These are phyloP conservation scores for Dentipellis fragilis DNA, from an alignment of 768 basidiomycete genomes.

Conservation along the genomic window DNA sequence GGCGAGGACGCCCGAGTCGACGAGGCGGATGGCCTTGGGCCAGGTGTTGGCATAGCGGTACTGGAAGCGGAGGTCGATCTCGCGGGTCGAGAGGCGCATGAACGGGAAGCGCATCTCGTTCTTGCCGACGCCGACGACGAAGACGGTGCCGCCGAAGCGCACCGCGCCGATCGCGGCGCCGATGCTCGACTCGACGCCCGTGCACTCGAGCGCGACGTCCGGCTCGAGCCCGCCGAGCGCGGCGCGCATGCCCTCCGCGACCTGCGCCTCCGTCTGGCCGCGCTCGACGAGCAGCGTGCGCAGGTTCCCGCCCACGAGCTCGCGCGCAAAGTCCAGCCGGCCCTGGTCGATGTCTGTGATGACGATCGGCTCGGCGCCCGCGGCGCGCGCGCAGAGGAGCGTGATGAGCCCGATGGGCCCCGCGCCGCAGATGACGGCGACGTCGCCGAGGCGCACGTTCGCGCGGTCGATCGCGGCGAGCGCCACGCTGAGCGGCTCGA, in stretches of 20 bases:
- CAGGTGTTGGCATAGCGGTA: slow-evolving; percentile 69
- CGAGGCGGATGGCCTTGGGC: slow-evolving; percentile 74
- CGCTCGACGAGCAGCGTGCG: slow-evolving; percentile 45
- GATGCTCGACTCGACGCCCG: slow-evolving; percentile 53
- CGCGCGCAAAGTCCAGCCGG: slow-evolving; percentile 58
- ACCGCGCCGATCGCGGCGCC: slow-evolving; percentile 38
- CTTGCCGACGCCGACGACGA: slow-evolving; percentile 62
- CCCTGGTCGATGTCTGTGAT: slow-evolving; percentile 61
- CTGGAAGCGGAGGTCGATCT: slow-evolving; percentile 60
- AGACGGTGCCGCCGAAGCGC: slow-evolving; percentile 57
- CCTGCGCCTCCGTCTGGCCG: slow-evolving; percentile 34
- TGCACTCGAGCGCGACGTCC: slow-evolving; percentile 48
- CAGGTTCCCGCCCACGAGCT: slow-evolving; percentile 31
- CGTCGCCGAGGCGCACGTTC: slow-evolving; percentile 54
- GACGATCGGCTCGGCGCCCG: slow-evolving; percentile 60
- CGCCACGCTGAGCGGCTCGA: slow-evolving; percentile 59
- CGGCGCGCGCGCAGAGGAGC: slow-evolving; percentile 53
- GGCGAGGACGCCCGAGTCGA: slow-evolving; percentile 59
- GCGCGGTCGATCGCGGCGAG: slow-evolving; percentile 60
- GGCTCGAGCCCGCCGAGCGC: slow-evolving; percentile 39
- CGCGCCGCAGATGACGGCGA: slow-evolving; percentile 53
- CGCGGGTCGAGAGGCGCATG: slow-evolving; percentile 63
- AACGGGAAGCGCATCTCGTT: slow-evolving; percentile 57
- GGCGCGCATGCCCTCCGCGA: slow-evolving; percentile 41
- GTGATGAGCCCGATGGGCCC: slow-evolving; percentile 59